Base-by-base conservation (phyloP, 352 stramenopile species). In the Phytopythium delawarense region DNA sequence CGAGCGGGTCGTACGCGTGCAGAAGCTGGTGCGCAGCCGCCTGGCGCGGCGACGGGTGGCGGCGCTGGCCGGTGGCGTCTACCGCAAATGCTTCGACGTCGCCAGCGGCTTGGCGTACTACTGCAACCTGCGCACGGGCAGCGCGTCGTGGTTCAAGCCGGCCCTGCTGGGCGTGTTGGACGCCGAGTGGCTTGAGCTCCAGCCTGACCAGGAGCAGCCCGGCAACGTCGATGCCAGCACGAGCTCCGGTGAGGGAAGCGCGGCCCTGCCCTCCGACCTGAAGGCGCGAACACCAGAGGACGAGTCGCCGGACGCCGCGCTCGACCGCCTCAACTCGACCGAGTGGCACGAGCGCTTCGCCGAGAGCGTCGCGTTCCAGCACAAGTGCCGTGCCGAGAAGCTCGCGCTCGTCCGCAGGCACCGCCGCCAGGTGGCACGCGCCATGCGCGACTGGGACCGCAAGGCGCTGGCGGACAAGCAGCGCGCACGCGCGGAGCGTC, bases 71-170 rank as follows among this genome's bases (percentile, higher is more conserved):
- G 67, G 67, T 4, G 59, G 63, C 25, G 20, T 70, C 20, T 87
- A 87, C 40, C 59, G 75, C 20, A 81, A 84, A 63, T 87, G 75
- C 61, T 78, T 67, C 56, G 78, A 87, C 51, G 50, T 64, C 3
- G 59, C 68, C 28, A 78, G 59, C 51, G 72, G 75, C 28, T 65
- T 80, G 4, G 67, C 63, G 7, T 87, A 84, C 59, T 84, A 81
- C 54, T 81, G 61, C 59, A 87, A 87, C 28, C 62, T 83, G 5
- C 65, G 46, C 46, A 81, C 75, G 2, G 75, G 78, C 34, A 42
- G 70, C 2, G 71, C 75, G 53, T 73, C 67, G 9, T 87, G 78
- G 78, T 70, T 74, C 30, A 79, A 80, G 39, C 78, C 78, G 20
- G 50, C 69, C 34, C 67, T 83, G 15, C 68, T 87, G 42, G 66